phyloP scores from a whole-genome alignment of 192 early-diverging fungal genomes.

The Entomortierella chlamydospora region DNA sequence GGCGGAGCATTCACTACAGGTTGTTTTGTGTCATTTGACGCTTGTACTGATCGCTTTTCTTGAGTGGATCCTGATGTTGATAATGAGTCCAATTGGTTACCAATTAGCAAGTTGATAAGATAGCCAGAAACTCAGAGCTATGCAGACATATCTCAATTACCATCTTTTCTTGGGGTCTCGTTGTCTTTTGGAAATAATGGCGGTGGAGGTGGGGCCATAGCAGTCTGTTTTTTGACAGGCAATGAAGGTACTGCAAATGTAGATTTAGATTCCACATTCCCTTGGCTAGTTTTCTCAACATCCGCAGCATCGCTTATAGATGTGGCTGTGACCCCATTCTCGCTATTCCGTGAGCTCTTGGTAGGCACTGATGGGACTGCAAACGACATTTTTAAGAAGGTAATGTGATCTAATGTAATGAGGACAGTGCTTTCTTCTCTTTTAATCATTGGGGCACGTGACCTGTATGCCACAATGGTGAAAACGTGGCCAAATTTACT shows the following conservation, averaged over 20 bases:
- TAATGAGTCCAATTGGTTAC: background rate
- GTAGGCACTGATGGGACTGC: constrained; percentile 27
- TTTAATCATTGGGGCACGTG: background rate
- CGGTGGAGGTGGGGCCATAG: constrained; percentile 22
- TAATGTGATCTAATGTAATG: background rate
- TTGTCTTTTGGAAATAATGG: constrained; percentile 36
- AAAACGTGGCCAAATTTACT: too few species aligned
- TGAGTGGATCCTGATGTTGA: background rate
- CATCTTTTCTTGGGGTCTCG: background rate
- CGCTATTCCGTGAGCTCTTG: constrained; percentile 1
- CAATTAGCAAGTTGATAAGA: background rate
- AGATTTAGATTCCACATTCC: background rate
- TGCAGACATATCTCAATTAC: background rate
- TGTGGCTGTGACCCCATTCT: background rate
- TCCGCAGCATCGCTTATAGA: background rate
- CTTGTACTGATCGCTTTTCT: background rate
- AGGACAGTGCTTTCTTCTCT: background rate
- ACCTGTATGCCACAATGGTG: too few species aligned
- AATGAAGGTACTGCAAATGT: constrained; percentile 23
- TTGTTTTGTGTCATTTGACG: background rate
- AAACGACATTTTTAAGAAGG: constrained; percentile 29
- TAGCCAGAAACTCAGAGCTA: background rate
- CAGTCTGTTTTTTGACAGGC: constrained; percentile 7
- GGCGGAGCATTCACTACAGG: constrained; percentile 50
- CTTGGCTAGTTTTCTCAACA: background rate